Base-by-base conservation (phyloP, 805 yeast genomes). In the Metschnikowia anglica region DNA sequence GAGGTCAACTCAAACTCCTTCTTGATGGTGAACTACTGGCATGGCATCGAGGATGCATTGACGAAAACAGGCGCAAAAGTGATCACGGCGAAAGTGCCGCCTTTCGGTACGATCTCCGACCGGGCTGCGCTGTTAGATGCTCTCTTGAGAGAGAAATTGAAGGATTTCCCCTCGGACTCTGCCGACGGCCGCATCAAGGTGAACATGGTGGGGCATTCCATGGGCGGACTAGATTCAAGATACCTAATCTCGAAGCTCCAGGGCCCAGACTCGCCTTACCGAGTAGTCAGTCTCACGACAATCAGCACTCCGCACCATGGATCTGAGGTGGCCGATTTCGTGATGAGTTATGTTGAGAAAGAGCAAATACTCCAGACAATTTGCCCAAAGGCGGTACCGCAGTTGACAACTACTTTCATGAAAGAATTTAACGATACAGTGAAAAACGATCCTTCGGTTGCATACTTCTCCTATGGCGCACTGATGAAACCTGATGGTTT, bases 201-300 rank as follows among this genome's bases (percentile, higher is more conserved):
- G 12, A 90, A 90, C 56, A 60, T 89, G 33, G 72, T 89, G 19
- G 93, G 93, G 5, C 97, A 89, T 59, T 88, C 96, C 0, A 88
- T 89, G 97, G 97, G 97, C 4, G 97, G 97, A 0, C 65, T 89
- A 23, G 97, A 90, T 57, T 79, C 89, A 25, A 66, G 97, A 39
- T 87, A 81, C 58, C 62, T 90, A 50, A 85, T 88, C 2, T 73
- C 86, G 0, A 68, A 75, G 37, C 58, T 85, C 3, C 58, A 56
- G 36, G 52, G 46, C 25, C 28, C 29, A 4, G 48, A 54, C 17
- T 62, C 69, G 36, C 65, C 72, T 19, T 83, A 79, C 52, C 66
- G 79, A 51, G 84, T 90, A 7, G 79, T 73, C 1, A 84, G 93
- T 31, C 66, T 89, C 21, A 88, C 97, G 1, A 89, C 97, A 0